These are phyloP conservation scores for Adiantum capillusveneris DNA, from an alignment of 75 land plant genomes.

Conservation along the genomic window DNA sequence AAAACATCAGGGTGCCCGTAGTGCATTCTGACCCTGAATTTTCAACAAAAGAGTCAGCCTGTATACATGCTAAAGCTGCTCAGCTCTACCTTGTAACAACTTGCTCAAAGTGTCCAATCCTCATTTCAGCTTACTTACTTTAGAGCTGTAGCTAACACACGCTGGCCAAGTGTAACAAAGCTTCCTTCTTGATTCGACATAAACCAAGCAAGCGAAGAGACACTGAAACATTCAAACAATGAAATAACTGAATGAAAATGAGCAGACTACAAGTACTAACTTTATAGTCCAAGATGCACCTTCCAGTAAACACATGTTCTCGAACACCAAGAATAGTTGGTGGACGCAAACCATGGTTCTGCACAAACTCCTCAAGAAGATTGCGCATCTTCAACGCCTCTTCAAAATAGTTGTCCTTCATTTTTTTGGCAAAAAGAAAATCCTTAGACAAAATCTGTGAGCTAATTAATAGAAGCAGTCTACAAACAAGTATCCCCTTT, in stretches of 20 bases:
- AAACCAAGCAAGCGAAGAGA: conserved; percentile 78
- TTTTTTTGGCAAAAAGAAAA: too few species aligned
- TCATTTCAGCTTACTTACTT: too few species aligned
- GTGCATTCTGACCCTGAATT: conserved; percentile 80
- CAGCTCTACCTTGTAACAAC: too few species aligned
- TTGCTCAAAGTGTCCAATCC: too few species aligned
- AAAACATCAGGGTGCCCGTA: conserved; percentile 98
- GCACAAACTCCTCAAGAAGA: conserved; percentile 77
- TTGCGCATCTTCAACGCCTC: conserved; percentile 97
- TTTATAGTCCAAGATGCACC: too few species aligned
- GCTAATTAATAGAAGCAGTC: too few species aligned
- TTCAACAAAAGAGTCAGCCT: not conserved
- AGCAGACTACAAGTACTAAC: too few species aligned
- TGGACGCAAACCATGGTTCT: conserved; percentile 61
- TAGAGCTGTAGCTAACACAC: conserved; percentile 65
- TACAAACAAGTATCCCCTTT: too few species aligned
- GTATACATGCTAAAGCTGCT: too few species aligned
- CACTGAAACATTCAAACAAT: conserved; percentile 59
- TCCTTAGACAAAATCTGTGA: too few species aligned
- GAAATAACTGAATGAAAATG: not conserved
- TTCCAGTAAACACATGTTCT: conserved; percentile 95
- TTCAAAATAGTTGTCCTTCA: conserved; percentile 92
- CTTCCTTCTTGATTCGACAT: conserved; percentile 86
- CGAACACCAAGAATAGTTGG: conserved; percentile 86
- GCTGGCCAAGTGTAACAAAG: conserved; percentile 83